These are phyloP conservation scores for Phoenix dactylifera DNA, from an alignment of 176 grass and related monocot genomes.

Conservation along the genomic window DNA sequence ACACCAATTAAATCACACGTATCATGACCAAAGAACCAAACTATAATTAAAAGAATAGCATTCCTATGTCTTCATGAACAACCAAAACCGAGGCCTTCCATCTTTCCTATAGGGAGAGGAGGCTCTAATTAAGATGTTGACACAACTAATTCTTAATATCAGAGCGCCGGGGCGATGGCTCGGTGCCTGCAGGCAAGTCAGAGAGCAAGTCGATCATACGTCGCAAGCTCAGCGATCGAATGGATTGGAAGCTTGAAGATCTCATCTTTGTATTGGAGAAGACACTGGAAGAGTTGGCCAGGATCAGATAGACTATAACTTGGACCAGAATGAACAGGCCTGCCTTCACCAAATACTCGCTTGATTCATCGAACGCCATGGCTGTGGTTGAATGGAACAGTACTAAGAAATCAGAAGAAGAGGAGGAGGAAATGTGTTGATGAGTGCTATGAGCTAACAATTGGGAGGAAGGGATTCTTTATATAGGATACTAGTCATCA, in stretches of 20 bases:
- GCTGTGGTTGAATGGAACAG: no score
- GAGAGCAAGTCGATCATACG: constrained; percentile 43
- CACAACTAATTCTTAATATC: neutral
- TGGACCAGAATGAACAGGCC: constrained; percentile 60
- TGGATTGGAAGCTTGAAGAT: constrained; percentile 10
- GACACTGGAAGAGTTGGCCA: constrained; percentile 49
- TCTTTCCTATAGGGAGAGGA: no score
- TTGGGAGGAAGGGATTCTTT: no score
- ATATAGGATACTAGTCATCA: no score
- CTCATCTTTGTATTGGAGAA: constrained; percentile 37
- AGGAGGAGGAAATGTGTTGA: no score
- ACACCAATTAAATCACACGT: no score
- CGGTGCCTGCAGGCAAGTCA: constrained; percentile 31
- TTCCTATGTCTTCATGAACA: no score
- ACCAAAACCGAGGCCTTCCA: no score
- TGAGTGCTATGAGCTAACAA: no score
- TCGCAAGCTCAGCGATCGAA: constrained; percentile 28
- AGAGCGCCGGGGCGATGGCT: constrained; percentile 33
- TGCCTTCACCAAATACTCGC: constrained; percentile 37
- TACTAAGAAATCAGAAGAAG: no score
- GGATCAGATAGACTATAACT: constrained; percentile 68
- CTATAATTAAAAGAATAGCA: no score
- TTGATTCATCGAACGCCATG: constrained; percentile 9
- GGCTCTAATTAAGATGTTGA: neutral
- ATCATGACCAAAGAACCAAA: no score